These are phyloP conservation scores for Gnomoniopsis sp. DNA, from an alignment of 2,329 filamentous ascomycete species.

Conservation along the genomic window DNA sequence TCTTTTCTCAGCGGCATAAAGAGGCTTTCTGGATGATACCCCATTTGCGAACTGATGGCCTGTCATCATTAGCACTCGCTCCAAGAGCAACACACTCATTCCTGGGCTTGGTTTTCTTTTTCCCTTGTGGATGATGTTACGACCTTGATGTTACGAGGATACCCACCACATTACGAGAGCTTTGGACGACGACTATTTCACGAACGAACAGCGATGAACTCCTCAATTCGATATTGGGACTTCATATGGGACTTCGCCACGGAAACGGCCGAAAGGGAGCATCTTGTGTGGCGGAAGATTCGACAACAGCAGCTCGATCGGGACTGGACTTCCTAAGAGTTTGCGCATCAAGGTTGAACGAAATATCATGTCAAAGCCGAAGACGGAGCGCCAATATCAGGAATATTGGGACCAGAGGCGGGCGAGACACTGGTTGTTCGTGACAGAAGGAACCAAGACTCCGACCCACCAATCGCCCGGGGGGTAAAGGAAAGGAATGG, in stretches of 20 bases:
- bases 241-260: constrained; percentile 18
- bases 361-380: constrained; percentile 32
- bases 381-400: constrained; percentile 32
- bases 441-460: constrained; percentile 27
- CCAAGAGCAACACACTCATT: constrained; percentile 33
- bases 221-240: constrained; percentile 20
- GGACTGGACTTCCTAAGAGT: constrained; percentile 21
- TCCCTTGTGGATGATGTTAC: constrained; percentile 46
- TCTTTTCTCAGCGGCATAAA: constrained; percentile 34
- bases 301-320: constrained; percentile 16
- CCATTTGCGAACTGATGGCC: constrained; percentile 28
- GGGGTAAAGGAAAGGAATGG: constrained; percentile 17
- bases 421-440: constrained; percentile 44
- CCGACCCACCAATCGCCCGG: constrained; percentile 18
- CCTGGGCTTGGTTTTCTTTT: constrained; percentile 31
- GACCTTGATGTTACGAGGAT: constrained; percentile 41
- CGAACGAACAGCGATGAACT: constrained; percentile 27
- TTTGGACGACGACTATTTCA: constrained; percentile 34
- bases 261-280: constrained; percentile 11
- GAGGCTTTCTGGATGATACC: constrained; percentile 39
- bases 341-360: constrained; percentile 11
- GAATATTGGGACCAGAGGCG: constrained; percentile 30
- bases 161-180: constrained; percentile 23
- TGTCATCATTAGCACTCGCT: constrained; percentile 32
- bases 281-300: constrained; percentile 18